Conservation (phyloP, 495 filamentous ascomycete genomes). For the Hamigera avellanea region DNA sequence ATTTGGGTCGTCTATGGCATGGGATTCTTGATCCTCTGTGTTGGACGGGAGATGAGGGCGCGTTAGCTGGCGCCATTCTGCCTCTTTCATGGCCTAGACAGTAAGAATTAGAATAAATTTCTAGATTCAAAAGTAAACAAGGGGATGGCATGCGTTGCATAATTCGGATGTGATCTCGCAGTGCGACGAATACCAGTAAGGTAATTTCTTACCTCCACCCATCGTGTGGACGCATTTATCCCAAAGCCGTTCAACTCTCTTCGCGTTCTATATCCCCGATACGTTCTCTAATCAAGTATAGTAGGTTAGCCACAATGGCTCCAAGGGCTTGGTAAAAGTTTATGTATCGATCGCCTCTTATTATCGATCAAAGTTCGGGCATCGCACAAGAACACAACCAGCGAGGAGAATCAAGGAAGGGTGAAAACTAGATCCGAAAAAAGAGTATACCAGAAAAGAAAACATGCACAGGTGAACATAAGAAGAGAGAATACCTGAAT, state of each 20-base stretch:
- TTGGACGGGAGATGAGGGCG: conserved; percentile 27
- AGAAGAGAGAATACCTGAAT: no score
- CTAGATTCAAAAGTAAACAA: no score
- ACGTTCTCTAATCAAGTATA: conserved; percentile 47
- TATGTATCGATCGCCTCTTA: no score
- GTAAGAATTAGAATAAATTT: no score
- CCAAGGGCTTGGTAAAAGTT: no score
- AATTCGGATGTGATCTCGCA: neutral
- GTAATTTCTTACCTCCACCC: conserved; percentile 41
- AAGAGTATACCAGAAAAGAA: no score
- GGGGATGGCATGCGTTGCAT: neutral
- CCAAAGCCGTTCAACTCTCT: conserved; percentile 52
- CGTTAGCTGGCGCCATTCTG: conserved; percentile 45
- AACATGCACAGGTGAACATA: no score
- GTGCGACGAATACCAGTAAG: neutral
- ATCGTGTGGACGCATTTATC: conserved; percentile 55
- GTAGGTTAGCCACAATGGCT: no score
- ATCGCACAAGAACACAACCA: no score
- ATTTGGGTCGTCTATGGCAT: conserved; percentile 6
- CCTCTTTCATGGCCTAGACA: conserved; percentile 47
- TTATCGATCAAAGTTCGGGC: no score
- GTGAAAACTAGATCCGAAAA: no score
- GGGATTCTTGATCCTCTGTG: conserved; percentile 5
- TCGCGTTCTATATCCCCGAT: conserved; percentile 59
- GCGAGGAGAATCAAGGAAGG: no score